A percentile compares a stretch with the other conserved stretches of the same genome.
phyloP scores from a whole-genome alignment of 768 basidiomycete species.

The Serendipita sp. region DNA sequence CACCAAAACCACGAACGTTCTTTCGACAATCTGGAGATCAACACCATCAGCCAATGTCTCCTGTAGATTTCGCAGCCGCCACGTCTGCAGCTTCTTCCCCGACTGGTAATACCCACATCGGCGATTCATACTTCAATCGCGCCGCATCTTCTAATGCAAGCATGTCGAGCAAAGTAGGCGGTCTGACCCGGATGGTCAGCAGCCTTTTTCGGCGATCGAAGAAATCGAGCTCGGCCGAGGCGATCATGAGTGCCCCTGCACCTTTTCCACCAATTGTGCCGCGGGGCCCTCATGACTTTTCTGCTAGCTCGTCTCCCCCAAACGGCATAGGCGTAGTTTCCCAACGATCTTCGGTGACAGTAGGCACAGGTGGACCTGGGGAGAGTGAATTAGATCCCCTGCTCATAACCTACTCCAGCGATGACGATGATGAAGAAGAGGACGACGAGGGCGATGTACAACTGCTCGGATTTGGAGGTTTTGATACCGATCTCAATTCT shows the following conservation, averaged over 20 bases:
- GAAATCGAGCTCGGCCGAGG: constrained; percentile 2
- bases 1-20: not conserved
- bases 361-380: too few relatives aligned
- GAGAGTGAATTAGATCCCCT: not conserved
- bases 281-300: not conserved
- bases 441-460: not conserved
- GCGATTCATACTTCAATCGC: not conserved
- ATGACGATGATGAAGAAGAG: not conserved
- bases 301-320: not conserved
- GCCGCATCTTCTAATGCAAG: not conserved
- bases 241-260: not conserved
- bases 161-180: not conserved
- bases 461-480: not conserved
- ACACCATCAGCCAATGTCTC: not conserved
- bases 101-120: not conserved
- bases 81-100: constrained; percentile 1
- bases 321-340: not conserved
- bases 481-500: not conserved
- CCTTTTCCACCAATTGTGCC: not conserved
- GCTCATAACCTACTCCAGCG: not conserved
- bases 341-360: not conserved
- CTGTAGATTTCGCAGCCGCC: not conserved
- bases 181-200: constrained; percentile 1
- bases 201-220: not conserved
- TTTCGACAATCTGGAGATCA: not conserved